Evolutionary conservation across 2,329 filamentous ascomycete genomes (phyloP), one percentile per base, ranked within the genome.

Genomic region (Exophiala oligosperma): DNA sequence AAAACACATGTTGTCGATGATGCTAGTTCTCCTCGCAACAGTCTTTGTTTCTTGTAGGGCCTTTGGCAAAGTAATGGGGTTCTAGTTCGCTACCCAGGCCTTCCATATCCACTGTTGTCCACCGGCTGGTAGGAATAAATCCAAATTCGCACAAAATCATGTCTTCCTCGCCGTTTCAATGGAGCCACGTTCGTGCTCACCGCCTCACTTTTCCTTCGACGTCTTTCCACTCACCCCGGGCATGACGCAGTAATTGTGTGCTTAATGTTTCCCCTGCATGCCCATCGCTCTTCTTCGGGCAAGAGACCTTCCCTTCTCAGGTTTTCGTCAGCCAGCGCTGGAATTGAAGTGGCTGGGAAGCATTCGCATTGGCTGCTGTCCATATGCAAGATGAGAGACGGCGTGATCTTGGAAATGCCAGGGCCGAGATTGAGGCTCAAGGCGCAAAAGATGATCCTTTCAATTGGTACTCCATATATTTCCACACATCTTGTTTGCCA

Each of bases 171-270:
- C 46, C 3, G 28, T 49, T 51, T 57, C 60, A 63, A 46, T 63
- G 61, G 61, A 59, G 61, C 61, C 61, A 63, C 61, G 61, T 63
- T 47, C 56, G 48, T 49, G 28, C 47, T 63, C 58, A 63, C 61
- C 61, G 61, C 58, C 58, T 63, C 46, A 49, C 49, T 38, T 59
- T 61, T 50, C 17, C 23, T 23, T 49, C 53, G 14, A 43, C 35
- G 14, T 32, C 49, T 49, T 61, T 60, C 61, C 61, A 63, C 61
- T 63, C 61, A 59, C 48, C 38, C 55, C 40, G 40, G 51, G 40
- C 41, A 41, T 17, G 52, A 54, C 37, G 47, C 28, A 28, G 17
- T 28, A 55, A 52, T 60, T 59, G 46, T 50, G 38, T 58, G 52
- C 54, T 58, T 59, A 59, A 54, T n/a, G 37, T 8, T 44, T 57